phyloP scores from a whole-genome alignment of 768 basidiomycete species.

The Lentinus brumalis region DNA sequence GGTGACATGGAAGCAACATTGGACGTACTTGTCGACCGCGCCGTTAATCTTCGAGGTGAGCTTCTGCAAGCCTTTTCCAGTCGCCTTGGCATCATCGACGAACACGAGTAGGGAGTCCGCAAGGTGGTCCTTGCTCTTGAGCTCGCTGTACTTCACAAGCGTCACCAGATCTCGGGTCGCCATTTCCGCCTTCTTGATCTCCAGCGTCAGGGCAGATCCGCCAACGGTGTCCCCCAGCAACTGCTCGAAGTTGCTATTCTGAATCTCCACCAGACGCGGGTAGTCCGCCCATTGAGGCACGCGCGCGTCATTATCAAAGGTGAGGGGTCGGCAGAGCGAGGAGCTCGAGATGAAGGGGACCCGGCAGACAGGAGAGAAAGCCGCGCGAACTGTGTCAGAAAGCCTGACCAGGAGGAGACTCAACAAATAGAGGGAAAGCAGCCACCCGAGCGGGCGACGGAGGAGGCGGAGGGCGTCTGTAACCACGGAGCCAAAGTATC shows the following conservation, averaged over 20 bases:
- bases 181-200: constrained; percentile 78
- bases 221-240: constrained; percentile 61
- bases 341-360: constrained; percentile 59
- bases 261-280: constrained; percentile 58
- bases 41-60: constrained; percentile 70
- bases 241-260: constrained; percentile 63
- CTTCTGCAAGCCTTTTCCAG: constrained; percentile 60
- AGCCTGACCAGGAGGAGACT: constrained; percentile 45
- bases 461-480: constrained; percentile 49
- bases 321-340: constrained; percentile 41
- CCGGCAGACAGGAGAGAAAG: constrained; percentile 60
- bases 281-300: constrained; percentile 58
- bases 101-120: constrained; percentile 56
- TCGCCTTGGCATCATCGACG: constrained; percentile 59
- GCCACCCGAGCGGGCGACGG: constrained; percentile 55
- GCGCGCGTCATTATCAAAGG: not conserved
- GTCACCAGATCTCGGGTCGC: constrained; percentile 69
- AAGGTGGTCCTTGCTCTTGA: constrained; percentile 60
- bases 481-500: constrained; percentile 53
- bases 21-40: constrained; percentile 68
- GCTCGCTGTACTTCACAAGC: constrained; percentile 62
- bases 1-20: not conserved
- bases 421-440: constrained; percentile 55
- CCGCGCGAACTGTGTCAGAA: constrained; percentile 44
- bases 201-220: constrained; percentile 59